Base-by-base conservation (phyloP, 805 yeast genomes). In the Grigorovia humatica region DNA sequence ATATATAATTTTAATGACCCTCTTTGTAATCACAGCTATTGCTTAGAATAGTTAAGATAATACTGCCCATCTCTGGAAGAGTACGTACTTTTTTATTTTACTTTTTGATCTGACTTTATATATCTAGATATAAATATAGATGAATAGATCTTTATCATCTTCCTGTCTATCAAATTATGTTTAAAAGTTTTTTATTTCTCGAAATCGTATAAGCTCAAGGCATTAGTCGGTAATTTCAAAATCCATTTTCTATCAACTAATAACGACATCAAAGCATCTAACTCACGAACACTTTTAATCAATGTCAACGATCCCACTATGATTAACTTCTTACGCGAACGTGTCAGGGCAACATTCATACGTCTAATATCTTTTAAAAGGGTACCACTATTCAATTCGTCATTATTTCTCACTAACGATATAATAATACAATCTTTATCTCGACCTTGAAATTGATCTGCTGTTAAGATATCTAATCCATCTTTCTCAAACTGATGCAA, bases 401-500 rank as follows among this genome's bases (percentile, higher is more conserved):
- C 73, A 64, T 90, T 89, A 4, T 96, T 83, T 48, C 96, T 73
- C 2, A 93, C 99, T 58, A 93, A 71, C 0, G 98, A 91, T 2
- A 93, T 86, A 7, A 93, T 81, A 15, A 93, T 80, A 62, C 96
- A 86, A 35, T 88, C 91, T 61, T 91, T 93, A 67, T 93, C 99
- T 51, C 97, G 76, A 0, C 99, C 99, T 69, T 93, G 99, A 61
- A 85, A 91, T 62, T 85, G 88, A 67, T 93, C 99, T 0, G 97
- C 98, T 0, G 99, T 93, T 52, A 91, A 71, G 35, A 87, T 75
- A 58, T 93, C 98, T 32, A 93, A 68, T 0, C 72, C 77, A 9
- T 70, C 64, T 13, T 52, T 51, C 15, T 47, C 49, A 29, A 50
- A 20, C 4, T 45, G 44, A 43, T 53, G 59, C 54, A 64, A 64